phyloP scores from a whole-genome alignment of 225 moss, liverwort and hornwort genomes.

The Neckera pumila region DNA sequence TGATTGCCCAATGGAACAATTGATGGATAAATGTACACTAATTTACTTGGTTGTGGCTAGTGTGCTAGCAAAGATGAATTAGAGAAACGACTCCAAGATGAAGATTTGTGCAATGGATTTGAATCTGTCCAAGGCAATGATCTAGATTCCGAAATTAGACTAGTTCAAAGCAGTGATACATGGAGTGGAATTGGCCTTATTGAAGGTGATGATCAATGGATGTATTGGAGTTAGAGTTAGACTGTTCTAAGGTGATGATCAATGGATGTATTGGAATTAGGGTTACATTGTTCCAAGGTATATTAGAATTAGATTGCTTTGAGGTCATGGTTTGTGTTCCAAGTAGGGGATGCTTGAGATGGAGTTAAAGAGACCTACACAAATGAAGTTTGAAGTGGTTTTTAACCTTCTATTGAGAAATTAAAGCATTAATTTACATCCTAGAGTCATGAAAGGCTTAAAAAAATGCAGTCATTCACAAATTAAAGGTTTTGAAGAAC shows the following conservation, averaged over 20 bases:
- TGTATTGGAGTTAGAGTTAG: not conserved
- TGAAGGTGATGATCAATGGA: not conserved
- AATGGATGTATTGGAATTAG: not conserved
- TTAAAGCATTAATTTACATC: not conserved
- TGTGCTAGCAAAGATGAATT: not conserved
- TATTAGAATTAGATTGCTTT: not conserved
- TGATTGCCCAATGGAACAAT: not conserved
- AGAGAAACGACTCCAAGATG: not conserved
- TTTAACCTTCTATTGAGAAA: not conserved
- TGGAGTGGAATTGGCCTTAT: not conserved
- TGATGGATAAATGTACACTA: not conserved
- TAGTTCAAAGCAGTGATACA: not conserved
- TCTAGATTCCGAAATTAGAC: accelerated
- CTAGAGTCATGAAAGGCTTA: not conserved
- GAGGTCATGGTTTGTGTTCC: not conserved
- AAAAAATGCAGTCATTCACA: accelerated
- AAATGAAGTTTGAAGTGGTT: not conserved
- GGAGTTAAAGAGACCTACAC: not conserved
- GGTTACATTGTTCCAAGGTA: not conserved
- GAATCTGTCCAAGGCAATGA: not conserved
- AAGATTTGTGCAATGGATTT: not conserved
- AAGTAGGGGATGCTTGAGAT: not conserved
- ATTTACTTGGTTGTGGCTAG: not conserved
- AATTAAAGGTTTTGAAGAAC: not conserved
- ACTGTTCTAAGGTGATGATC: not conserved